A percentile compares a stretch with the other conserved stretches of the same genome.
Conservation (phyloP, 176 grass and related monocot genomes). For the Secale cereale region DNA sequence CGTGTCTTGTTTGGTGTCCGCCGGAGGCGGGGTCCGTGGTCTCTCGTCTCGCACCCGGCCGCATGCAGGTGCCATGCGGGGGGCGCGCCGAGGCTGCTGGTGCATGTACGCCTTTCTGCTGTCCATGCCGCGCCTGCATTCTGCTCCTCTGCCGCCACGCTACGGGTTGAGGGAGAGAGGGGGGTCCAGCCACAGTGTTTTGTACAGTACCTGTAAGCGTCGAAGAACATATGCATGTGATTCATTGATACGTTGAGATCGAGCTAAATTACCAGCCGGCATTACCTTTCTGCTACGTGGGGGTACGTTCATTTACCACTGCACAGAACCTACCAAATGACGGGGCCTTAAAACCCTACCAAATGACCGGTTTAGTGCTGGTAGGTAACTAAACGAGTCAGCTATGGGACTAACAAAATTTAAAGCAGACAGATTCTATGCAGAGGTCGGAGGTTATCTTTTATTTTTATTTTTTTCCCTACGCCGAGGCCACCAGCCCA, state of each 20-base stretch:
- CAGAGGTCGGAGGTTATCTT: too few species aligned
- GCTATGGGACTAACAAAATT: too few species aligned
- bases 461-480: too few species aligned
- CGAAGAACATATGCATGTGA: background rate
- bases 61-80: constrained; percentile 30
- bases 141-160: background rate
- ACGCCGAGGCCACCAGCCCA: too few species aligned
- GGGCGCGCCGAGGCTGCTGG: background rate
- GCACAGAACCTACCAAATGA: too few species aligned
- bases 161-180: background rate
- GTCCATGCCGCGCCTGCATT: background rate
- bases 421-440: too few species aligned
- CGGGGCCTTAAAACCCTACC: too few species aligned
- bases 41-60: background rate
- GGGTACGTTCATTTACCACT: background rate
- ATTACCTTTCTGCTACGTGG: background rate
- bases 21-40: constrained; percentile 6
- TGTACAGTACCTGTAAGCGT: background rate
- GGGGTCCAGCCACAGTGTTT: background rate
- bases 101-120: background rate
- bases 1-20: background rate
- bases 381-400: too few species aligned
- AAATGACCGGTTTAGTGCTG: too few species aligned
- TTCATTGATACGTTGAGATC: background rate
- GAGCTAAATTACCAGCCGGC: background rate